phyloP scores from a whole-genome alignment of 75 land plant species.

The Cryptomeria japonica region DNA sequence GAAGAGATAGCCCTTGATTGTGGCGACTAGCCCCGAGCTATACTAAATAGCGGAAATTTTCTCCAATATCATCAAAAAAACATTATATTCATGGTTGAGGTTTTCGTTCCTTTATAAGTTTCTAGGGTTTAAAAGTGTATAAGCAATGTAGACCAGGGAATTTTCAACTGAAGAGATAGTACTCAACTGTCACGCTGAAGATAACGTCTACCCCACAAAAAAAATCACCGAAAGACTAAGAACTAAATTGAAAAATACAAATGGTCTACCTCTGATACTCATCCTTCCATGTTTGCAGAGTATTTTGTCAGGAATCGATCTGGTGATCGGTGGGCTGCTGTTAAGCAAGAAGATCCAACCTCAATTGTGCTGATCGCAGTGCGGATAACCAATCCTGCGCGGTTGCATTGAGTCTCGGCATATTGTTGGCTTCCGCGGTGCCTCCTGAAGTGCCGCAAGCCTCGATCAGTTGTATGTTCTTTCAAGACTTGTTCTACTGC shows the following conservation, averaged over 20 bases:
- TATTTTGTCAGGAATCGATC: conserved; percentile 26
- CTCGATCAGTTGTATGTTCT: conserved; percentile 16
- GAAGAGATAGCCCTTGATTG: too few relatives aligned
- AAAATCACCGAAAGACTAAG: neutral
- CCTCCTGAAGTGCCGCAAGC: conserved; percentile 35
- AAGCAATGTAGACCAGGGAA: too few relatives aligned
- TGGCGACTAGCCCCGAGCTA: too few relatives aligned
- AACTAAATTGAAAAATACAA: neutral
- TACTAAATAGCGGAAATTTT: too few relatives aligned
- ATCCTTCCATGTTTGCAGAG: conserved; percentile 45
- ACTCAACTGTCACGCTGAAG: too few relatives aligned
- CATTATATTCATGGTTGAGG: too few relatives aligned
- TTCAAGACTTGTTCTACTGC: neutral
- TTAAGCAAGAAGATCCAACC: conserved; percentile 62
- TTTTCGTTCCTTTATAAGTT: too few relatives aligned
- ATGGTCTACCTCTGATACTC: conserved; percentile 36
- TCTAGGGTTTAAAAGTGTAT: too few relatives aligned
- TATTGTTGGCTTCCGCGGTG: conserved; percentile 34
- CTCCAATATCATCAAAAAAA: too few relatives aligned
- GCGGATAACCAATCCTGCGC: conserved; percentile 55
- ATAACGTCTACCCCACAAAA: too few relatives aligned
- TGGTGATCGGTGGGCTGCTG: conserved; percentile 49
- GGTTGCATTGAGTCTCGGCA: conserved; percentile 51
- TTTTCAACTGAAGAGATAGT: too few relatives aligned
- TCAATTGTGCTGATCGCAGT: conserved; percentile 43